A percentile compares a stretch with the other conserved stretches of the same genome.
phyloP scores from a whole-genome alignment of 129 eudicot species.

The Tagetes erecta region DNA sequence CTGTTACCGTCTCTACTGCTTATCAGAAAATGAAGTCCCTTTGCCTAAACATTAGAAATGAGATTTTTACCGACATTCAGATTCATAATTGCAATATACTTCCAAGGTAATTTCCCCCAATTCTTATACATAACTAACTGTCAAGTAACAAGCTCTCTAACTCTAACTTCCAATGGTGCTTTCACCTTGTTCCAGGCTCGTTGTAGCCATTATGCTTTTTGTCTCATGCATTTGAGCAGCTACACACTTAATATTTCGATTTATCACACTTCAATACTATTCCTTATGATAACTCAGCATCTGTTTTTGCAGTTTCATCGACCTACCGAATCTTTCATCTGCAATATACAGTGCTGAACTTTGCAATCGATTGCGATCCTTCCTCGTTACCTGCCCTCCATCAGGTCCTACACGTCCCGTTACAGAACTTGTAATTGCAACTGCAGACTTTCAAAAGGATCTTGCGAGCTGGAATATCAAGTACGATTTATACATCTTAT shows the following conservation, averaged over 20 bases:
- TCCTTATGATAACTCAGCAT: not conserved
- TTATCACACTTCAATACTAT: too few species aligned
- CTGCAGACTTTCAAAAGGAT: conserved; percentile 86
- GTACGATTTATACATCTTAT: conserved; percentile 23
- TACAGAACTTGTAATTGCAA: conserved; percentile 78
- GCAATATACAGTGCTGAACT: conserved; percentile 81
- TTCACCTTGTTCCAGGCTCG: too few species aligned
- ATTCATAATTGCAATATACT: conserved; percentile 79
- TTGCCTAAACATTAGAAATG: conserved; percentile 67
- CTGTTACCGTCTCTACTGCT: conserved; percentile 60
- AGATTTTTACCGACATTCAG: conserved; percentile 72
- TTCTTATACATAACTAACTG: too few species aligned
- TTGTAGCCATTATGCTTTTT: too few species aligned
- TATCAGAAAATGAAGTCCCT: conserved; percentile 79
- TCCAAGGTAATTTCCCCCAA: conserved; percentile 52
- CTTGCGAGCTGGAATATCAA: conserved; percentile 77
- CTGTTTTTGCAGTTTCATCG: conserved; percentile 63
- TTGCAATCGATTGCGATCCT: conserved; percentile 68
- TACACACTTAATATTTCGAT: too few species aligned
- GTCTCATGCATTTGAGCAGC: too few species aligned
- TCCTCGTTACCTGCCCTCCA: conserved; percentile 83
- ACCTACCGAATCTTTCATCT: conserved; percentile 81
- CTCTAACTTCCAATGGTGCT: too few species aligned
- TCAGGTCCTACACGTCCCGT: conserved; percentile 72
- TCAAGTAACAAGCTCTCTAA: too few species aligned